phyloP scores from a whole-genome alignment of 192 early-diverging fungal genomes.

The Gonapodya prolifera region DNA sequence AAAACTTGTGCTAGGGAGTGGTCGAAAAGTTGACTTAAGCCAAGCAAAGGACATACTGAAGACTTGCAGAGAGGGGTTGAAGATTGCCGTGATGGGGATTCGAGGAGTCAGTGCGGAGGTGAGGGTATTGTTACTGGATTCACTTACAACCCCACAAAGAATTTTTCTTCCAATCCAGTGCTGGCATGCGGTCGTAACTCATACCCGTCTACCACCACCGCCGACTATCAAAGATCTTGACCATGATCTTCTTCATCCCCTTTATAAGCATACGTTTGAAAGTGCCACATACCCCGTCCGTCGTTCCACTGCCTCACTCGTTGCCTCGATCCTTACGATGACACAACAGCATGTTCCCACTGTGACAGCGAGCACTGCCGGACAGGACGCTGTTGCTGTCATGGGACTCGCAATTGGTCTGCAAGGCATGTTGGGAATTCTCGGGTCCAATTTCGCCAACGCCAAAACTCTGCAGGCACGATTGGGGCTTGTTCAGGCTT shows the following conservation, averaged over 20 bases:
- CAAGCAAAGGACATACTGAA: not conserved
- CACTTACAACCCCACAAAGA: not conserved
- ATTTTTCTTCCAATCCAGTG: constrained; percentile 25
- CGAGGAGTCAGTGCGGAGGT: constrained; percentile 64
- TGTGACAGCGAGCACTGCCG: constrained; percentile 15
- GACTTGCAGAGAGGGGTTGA: not conserved
- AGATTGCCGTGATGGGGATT: constrained; percentile 18
- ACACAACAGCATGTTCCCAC: constrained; percentile 29
- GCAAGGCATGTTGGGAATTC: constrained; percentile 52
- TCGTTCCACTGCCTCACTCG: constrained; percentile 29
- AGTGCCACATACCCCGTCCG: constrained; percentile 30
- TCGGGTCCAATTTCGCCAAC: constrained; percentile 48
- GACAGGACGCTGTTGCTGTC: constrained; percentile 16
- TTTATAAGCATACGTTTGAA: constrained; percentile 35
- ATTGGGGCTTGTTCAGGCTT: constrained; percentile 66
- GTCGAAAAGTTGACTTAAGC: not conserved
- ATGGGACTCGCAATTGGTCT: constrained; percentile 25
- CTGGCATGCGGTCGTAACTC: constrained; percentile 30
- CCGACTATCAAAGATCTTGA: constrained; percentile 43
- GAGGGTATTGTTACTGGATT: not conserved
- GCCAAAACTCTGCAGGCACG: constrained; percentile 51
- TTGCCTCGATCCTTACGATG: constrained; percentile 33
- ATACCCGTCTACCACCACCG: constrained; percentile 25
- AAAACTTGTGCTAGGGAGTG: not conserved
- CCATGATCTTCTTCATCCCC: constrained; percentile 18